Base-by-base conservation (phyloP, 345 rosid genomes). In the Psidium friedrichsthalianum region DNA sequence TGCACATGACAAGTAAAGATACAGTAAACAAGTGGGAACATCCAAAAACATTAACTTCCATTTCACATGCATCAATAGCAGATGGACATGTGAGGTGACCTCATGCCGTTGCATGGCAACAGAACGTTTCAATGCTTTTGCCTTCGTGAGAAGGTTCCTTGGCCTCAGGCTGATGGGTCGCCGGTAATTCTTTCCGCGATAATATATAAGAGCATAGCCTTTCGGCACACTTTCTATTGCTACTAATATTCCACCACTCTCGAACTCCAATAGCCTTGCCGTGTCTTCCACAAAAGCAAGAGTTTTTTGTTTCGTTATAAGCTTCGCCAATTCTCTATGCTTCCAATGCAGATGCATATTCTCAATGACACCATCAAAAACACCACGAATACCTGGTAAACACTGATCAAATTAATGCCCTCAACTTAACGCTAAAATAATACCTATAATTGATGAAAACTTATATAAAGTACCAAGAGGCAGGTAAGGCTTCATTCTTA, bases 291-390 rank as follows among this genome's bases (percentile, higher is more conserved):
- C 98, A 89, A 95, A 96, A 83, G 96, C 92, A 87, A 93, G 95
- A 21, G 92, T 94, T 93, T 97, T 97, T 89, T 96, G 99, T 87
- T 96, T 96, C 82, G 94, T 88, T 90, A 97, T 95, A 85, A 97
- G 96, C 91, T 97, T 97, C 94, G 96, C 99, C 83, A 97, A 92
- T 90, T 97, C 99, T 86, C 98, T 94, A 90, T 97, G 94, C 91
- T 97, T 97, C 99, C 99, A 97, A 83, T 97, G 99, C 91, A 97
- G 88, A 90, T 97, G 99, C 99, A 97, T 97, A 88, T 97, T 96
- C 91, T 97, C 99, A 88, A 97, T 93, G 83, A 96, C 98, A 54
- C 98, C 98, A 91, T 97, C 99, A 85, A 97, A 97, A 84, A 97
- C 98, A 83, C 99, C 99, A 87, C 99, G 99, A 89, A 97, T 92